phyloP scores from a whole-genome alignment of 1,139 yeast species.

The Saccharomyces hybrid region DNA sequence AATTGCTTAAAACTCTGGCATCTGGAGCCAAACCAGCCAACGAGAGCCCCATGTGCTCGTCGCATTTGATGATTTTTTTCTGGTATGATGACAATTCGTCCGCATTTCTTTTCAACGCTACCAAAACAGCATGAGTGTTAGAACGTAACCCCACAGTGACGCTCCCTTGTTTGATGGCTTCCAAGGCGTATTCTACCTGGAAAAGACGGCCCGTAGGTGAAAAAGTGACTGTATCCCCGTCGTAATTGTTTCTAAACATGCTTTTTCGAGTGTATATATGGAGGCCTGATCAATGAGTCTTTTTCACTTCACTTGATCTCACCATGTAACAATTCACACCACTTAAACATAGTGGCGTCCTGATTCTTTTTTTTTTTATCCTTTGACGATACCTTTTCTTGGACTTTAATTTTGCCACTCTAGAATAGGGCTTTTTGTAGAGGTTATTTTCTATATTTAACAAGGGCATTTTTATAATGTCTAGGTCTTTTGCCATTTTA shows the following conservation, averaged over 20 bases:
- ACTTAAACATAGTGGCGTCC: background rate
- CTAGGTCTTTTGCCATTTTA: no score
- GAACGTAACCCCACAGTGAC: slow-evolving; percentile 94
- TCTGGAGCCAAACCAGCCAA: slow-evolving; percentile 98
- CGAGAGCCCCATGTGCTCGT: slow-evolving; percentile 89
- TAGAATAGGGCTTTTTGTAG: background rate
- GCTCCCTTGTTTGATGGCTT: slow-evolving; percentile 96
- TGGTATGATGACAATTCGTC: slow-evolving; percentile 97
- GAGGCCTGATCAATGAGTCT: background rate
- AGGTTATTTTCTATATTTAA: background rate
- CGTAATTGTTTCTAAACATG: slow-evolving; percentile 93
- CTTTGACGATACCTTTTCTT: background rate
- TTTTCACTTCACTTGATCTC: background rate
- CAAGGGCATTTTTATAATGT: no score
- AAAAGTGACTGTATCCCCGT: slow-evolving; percentile 94
- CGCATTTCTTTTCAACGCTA: slow-evolving; percentile 90
- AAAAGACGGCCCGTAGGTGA: slow-evolving; percentile 96
- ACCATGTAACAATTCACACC: background rate
- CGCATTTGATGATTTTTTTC: slow-evolving; percentile 84
- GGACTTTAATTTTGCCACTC: background rate
- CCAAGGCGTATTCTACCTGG: slow-evolving; percentile 92
- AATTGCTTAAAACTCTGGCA: slow-evolving; percentile 87
- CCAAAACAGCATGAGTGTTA: slow-evolving; percentile 78
- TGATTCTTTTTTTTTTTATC: background rate
- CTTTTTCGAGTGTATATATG: background rate